phyloP scores from a whole-genome alignment of 495 filamentous ascomycete genomes.

The Penicillium chermesinum region DNA sequence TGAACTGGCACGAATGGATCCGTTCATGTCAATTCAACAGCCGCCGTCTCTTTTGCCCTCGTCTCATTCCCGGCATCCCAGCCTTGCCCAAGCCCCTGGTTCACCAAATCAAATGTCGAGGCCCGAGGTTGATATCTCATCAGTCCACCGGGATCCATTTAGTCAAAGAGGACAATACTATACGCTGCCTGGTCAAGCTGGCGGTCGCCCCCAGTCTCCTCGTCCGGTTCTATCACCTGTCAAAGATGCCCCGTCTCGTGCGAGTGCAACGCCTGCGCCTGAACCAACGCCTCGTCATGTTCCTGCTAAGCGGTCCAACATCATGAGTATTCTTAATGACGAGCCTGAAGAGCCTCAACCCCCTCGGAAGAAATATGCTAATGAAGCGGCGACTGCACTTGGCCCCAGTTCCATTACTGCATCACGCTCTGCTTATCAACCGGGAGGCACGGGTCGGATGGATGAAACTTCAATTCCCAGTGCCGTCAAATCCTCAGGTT shows the following conservation, averaged over 20 bases:
- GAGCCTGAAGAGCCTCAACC: conserved; percentile 52
- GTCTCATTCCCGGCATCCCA: conserved; percentile 40
- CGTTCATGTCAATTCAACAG: conserved; percentile 30
- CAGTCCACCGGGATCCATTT: conserved; percentile 36
- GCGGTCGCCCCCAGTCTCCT: conserved; percentile 28
- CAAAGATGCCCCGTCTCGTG: conserved; percentile 32
- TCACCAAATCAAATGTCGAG: conserved; percentile 33
- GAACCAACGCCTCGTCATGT: conserved; percentile 42
- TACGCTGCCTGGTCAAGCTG: conserved; percentile 20
- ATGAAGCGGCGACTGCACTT: conserved; percentile 25
- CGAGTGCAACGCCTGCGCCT: conserved; percentile 32
- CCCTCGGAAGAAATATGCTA: conserved; percentile 44
- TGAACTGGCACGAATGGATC: conserved; percentile 37
- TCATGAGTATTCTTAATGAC: conserved; percentile 55
- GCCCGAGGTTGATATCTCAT: conserved; percentile 34
- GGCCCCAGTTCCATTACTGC: conserved; percentile 2
- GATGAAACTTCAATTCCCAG: conserved; percentile 21
- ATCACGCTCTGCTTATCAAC: conserved; percentile 16
- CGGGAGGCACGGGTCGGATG: conserved; percentile 16
- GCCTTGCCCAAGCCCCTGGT: conserved; percentile 33
- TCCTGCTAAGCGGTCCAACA: conserved; percentile 53
- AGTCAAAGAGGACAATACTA: conserved; percentile 32
- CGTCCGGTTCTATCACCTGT: conserved; percentile 36
- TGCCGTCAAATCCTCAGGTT: conserved; percentile 19
- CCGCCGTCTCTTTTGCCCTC: conserved; percentile 23